A percentile compares a stretch with the other conserved stretches of the same genome.
Evolutionary conservation across 495 filamentous ascomycete genomes (phyloP).

Genomic region (Neurospora terricola): DNA sequence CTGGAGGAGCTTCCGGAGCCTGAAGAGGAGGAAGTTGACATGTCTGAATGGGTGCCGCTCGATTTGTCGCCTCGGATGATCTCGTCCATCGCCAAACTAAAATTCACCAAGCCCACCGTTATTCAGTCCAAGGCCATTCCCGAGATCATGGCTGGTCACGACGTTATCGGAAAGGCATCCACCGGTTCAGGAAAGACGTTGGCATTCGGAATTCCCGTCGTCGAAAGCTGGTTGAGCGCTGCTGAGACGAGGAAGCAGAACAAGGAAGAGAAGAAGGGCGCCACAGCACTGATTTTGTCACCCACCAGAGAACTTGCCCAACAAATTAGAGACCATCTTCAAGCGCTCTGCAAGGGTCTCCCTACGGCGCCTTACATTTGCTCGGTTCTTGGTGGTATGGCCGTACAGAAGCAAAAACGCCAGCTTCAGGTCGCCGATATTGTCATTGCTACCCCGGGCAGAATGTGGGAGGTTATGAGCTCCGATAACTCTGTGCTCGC

Average conservation of each 20-base stretch:
- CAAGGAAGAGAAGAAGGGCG: constrained; percentile 34
- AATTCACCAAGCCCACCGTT: constrained; percentile 66
- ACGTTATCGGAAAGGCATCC: constrained; percentile 71
- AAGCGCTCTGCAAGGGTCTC: constrained; percentile 53
- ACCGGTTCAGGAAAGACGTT: constrained; percentile 82
- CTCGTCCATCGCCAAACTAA: constrained; percentile 63
- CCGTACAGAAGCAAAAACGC: constrained; percentile 85
- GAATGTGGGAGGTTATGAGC: constrained; percentile 89
- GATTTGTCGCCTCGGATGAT: constrained; percentile 59
- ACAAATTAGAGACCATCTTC: constrained; percentile 76
- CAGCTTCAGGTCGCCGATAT: constrained; percentile 70
- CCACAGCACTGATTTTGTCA: constrained; percentile 80
- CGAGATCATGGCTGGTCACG: constrained; percentile 59
- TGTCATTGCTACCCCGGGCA: constrained; percentile 82
- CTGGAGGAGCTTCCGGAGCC: constrained; percentile 30
- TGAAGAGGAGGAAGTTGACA: constrained; percentile 39
- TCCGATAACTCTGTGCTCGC: constrained; percentile 39
- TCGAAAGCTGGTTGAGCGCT: constrained; percentile 51
- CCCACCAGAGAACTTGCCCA: constrained; percentile 91
- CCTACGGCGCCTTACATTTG: constrained; percentile 56
- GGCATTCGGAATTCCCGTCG: constrained; percentile 70
- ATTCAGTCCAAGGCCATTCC: constrained; percentile 75
- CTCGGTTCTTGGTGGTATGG: constrained; percentile 82
- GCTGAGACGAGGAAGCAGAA: constrained; percentile 14
- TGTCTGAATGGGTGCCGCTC: constrained; percentile 69